Base-by-base conservation (phyloP, 306 rosid species). In the Vicia faba region DNA sequence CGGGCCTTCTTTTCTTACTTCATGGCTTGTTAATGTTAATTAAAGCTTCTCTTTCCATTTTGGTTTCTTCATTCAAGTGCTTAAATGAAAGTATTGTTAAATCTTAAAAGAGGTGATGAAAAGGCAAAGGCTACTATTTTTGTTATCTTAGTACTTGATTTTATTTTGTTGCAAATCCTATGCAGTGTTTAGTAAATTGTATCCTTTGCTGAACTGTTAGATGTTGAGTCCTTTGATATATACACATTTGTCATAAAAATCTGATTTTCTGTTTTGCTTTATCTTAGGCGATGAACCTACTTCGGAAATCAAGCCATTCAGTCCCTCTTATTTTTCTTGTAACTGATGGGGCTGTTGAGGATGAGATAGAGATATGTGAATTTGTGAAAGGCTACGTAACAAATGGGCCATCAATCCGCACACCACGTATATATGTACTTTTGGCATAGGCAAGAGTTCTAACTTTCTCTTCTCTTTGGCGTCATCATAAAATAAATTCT, bases 321-420 rank as follows among this genome's bases (percentile, higher is more conserved):
- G 44, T 88, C 75, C 96, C 99, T 38, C 78, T 88, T 69, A 82
- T 93, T 74, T 86, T 90, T 66, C 99, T 93, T 69, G 55, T 88
- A 55, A 93, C 99, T 40, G 99, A 93, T 68, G 99, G 99, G 26
- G 63, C 97, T 36, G 99, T 86, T 69, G 87, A 83, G 54, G 95
- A n/a, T n/a, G n/a, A n/a, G n/a, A n/a, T n/a, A n/a, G n/a, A n/a
- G n/a, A n/a, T n/a, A n/a, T n/a, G n/a, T 81, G 84, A 79, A 74
- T 61, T 77, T 59, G 79, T 88, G 69, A 85, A 79, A 84, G 79
- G 78, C 77, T 75, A 79, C 36, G 58, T 75, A 48, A 58, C 81
- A 64, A 82, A 71, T 44, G 81, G 75, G 36, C 72, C 73, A 23
- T 61, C 86, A 50, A 53, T 79, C 62, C 79, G 83, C 76, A 28